Evolutionary conservation across 116 monocot genomes (phyloP), one percentile per base, ranked within the genome.

Genomic region (Phalaenopsis hybrid): DNA sequence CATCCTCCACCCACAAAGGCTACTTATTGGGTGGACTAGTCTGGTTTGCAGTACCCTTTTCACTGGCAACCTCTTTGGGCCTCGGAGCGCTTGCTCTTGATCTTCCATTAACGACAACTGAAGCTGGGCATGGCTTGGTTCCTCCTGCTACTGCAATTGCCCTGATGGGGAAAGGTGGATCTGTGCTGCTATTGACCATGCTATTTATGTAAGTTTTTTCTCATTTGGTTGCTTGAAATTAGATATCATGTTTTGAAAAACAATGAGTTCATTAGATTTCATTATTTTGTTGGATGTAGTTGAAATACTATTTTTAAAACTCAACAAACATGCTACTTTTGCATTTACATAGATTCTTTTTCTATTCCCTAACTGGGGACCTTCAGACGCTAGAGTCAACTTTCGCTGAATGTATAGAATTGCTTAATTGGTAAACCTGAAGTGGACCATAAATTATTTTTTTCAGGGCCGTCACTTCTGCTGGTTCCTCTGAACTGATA

Each of bases 11-110:
- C 17, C 97, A 97, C 86, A 97, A 94, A 81, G 97, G 97, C 20
- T 97, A 97, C 75, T 83, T 97, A 84, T 81, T 97, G 84, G 97
- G 97, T 65, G 97, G 97, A 1, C 87, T 97, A 45, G 97, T 97
- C 2, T 97, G 97, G 97, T 97, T 97, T 88, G 91, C 97, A 10
- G 97, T 97, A 28, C 97, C 97, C 49, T 97, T 97, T 78, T 94
- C 97, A 50, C 68, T 97, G 63, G 97, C 97, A 46, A 97, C 94
- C 43, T 94, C 97, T 58, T 68, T 97, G 79, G 97, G 94, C 61
- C 82, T 97, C 8, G 97, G 97, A 79, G 97, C 97, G 33, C 93
- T 97, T 75, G 97, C 97, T 65, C 93, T 97, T 65, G 94, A 97
- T 81, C 97, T 97, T 45, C 97, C 97, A 43, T 44, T 97, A 63